Conservation (phyloP, 129 eudicot species). For the Tagetes erecta region DNA sequence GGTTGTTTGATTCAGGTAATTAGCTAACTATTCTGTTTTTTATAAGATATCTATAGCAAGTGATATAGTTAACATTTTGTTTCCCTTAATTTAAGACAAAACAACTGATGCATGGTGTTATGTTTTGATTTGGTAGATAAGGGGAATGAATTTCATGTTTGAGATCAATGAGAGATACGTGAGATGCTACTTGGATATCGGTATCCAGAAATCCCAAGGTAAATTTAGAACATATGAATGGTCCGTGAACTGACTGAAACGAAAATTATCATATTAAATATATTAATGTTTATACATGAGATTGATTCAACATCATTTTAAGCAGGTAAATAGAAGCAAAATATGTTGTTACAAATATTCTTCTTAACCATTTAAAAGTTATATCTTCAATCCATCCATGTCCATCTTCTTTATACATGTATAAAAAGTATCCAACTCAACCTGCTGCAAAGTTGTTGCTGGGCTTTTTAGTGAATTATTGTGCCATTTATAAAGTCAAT, state of each 20-base stretch:
- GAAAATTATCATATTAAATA: background rate
- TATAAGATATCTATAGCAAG: background rate
- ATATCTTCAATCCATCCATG: slow-evolving; percentile 4
- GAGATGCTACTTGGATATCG: slow-evolving; percentile 35
- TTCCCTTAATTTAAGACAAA: slow-evolving; percentile 1
- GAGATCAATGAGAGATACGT: slow-evolving; percentile 62
- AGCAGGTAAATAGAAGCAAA: background rate
- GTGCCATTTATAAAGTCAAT: background rate
- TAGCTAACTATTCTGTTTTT: background rate
- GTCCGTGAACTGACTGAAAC: background rate
- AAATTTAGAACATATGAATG: slow-evolving; percentile 11
- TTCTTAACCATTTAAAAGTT: background rate
- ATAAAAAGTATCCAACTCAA: background rate
- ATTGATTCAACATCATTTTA: background rate
- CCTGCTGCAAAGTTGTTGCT: background rate
- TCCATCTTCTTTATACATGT: background rate
- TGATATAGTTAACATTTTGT: background rate
- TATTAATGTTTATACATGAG: background rate
- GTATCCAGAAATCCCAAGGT: slow-evolving; percentile 11
- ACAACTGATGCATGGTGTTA: slow-evolving; percentile 17
- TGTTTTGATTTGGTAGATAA: slow-evolving; percentile 51
- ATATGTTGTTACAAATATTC: background rate
- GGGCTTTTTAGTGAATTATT: background rate
- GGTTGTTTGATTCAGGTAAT: slow-evolving; percentile 83
- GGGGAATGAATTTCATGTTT: slow-evolving; percentile 76